Percentiles rank a stretch among this genome's conserved stretches.
Conservation (phyloP, 495 filamentous ascomycete genomes). For the Neurospora sp. region DNA sequence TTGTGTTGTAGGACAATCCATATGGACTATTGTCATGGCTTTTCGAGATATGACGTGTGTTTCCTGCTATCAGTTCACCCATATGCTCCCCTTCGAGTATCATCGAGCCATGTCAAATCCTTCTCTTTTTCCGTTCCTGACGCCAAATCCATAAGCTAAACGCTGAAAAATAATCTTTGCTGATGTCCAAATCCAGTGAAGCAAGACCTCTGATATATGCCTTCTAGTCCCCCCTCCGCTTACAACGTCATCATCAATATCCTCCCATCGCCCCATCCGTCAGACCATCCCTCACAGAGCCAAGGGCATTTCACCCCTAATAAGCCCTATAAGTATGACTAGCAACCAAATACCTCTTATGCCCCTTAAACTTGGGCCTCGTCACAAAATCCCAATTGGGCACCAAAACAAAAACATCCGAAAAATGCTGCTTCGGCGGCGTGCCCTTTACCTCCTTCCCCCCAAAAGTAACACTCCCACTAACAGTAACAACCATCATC, state of each 20-base stretch:
- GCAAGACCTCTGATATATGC: not conserved
- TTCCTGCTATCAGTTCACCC: not conserved
- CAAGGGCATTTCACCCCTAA: not conserved
- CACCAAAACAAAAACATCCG: conserved; percentile 65
- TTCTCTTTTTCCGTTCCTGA: not conserved
- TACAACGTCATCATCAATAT: not conserved
- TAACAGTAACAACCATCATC: conserved; percentile 58
- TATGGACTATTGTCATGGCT: not conserved
- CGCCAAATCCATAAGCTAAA: not conserved
- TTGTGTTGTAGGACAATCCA: not conserved
- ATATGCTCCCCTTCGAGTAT: not conserved
- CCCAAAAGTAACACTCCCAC: conserved; percentile 43
- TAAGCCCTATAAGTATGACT: conserved; percentile 59
- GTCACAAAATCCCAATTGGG: conserved; percentile 55
- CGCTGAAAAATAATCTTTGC: not conserved
- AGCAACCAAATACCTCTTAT: conserved; percentile 55
- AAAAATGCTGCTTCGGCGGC: conserved; percentile 52
- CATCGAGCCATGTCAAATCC: not conserved
- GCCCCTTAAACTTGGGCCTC: conserved; percentile 20
- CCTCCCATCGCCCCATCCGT: not conserved
- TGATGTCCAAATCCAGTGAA: not conserved
- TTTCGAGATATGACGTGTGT: not conserved
- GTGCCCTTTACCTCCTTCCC: conserved; percentile 18
- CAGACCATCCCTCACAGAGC: not conserved
- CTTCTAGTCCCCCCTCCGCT: not conserved